Percentiles rank a stretch among this genome's conserved stretches.
These are phyloP conservation scores for Penicillium sp. DNA, from an alignment of 2,329 filamentous ascomycete genomes.

Conservation along the genomic window DNA sequence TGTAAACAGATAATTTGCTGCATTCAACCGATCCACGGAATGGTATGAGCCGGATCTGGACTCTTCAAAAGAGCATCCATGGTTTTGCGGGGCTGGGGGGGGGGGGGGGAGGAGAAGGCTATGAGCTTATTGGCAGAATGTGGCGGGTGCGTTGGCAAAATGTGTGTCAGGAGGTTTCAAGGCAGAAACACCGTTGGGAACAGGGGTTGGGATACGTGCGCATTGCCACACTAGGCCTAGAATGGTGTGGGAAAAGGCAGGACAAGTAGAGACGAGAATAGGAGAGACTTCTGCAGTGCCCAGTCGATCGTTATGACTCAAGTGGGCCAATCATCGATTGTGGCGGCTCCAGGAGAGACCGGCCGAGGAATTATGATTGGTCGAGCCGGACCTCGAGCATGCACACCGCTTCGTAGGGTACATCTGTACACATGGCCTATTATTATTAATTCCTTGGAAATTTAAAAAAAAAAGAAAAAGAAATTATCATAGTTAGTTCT, in stretches of 20 bases:
- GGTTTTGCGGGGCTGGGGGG: conserved; percentile 3
- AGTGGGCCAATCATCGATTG: conserved; percentile 3
- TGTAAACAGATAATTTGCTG: too few species aligned
- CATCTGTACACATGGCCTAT: conserved; percentile 5
- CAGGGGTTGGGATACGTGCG: conserved; percentile 10
- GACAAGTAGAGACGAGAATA: not conserved
- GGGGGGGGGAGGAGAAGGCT: not conserved
- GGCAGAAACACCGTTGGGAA: conserved; percentile 7
- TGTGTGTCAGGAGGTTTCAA: conserved; percentile 13
- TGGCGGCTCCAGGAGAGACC: conserved; percentile 8
- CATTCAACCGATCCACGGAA: not conserved
- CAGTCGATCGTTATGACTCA: conserved; percentile 5
- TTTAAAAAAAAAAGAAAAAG: not conserved
- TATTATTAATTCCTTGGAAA: not conserved
- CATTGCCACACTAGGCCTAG: conserved; percentile 8
- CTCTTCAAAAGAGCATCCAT: not conserved
- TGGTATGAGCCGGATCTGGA: not conserved
- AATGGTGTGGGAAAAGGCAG: not conserved
- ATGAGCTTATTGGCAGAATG: conserved; percentile 1
- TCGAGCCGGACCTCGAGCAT: not conserved
- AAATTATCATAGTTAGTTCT: not conserved
- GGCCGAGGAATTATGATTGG: conserved; percentile 6
- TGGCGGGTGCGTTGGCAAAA: conserved; percentile 6
- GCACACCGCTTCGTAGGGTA: conserved; percentile 4
- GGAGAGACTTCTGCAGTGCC: conserved; percentile 1